Evolutionary conservation across 441 rosid species (phyloP), one percentile per base, ranked within the genome.

Genomic region (Pelargonium fulgidum): DNA sequence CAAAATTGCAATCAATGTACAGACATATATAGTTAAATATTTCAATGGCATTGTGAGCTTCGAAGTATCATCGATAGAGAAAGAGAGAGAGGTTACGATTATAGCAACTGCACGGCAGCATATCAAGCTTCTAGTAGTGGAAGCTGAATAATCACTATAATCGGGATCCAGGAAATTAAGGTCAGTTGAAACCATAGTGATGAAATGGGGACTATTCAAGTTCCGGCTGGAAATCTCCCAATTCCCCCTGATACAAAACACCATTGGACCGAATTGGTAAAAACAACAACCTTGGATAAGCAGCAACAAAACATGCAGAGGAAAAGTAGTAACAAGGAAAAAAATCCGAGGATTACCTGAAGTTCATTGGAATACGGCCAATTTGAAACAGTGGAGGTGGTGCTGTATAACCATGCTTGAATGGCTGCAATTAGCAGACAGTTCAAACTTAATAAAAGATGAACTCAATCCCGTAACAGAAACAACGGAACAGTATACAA

Each of bases 361-460:
- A 83, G 81, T 80, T 84, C 81, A 88, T 72, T 56, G 98, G 98
- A 80, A 89, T 80, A 20, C 80, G 85, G 59, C 92, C 89, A 63
- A 89, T 71, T 62, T 85, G 97, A 75, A 89, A 84, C 80, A 89
- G 68, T 1, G 93, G 92, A 9, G 97, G 81, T 0, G 97, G 97
- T 4, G 93, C 95, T 8, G 96, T 91, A 75, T 93, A 93, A 14
- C 86, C 96, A 20, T 97, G 95, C 84, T 80, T 84, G 75, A 85
- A 93, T 72, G 79, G 89, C 97, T 93, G 89, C 72, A 80, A 79
- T 47, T 42, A 56, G 12, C 16, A 7, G 2, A 9, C 24, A 56
- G 8, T 56, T 56, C 26, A 56, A 56, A 29, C 4, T 56, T 17
- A 7, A 52, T 0, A 0, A 56, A 56, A 56, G 24, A 19, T 56